A percentile compares a stretch with the other conserved stretches of the same genome.
phyloP scores from a whole-genome alignment of 2,329 filamentous ascomycete genomes.

The Paraconiothyrium sp. region DNA sequence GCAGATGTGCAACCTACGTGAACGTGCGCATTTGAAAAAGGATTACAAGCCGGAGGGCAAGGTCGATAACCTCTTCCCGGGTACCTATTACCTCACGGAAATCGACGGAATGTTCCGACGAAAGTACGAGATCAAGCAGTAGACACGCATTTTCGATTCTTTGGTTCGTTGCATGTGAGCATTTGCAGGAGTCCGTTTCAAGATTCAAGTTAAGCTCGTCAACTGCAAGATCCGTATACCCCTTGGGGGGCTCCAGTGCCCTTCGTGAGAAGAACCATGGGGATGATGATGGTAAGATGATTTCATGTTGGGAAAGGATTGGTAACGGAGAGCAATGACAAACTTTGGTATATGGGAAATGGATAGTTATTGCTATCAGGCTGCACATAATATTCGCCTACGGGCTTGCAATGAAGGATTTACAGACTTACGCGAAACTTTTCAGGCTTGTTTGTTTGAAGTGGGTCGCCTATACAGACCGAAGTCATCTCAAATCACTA shows the following conservation, averaged over 20 bases:
- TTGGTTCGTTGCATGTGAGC: slow-evolving; percentile 43
- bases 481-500: neutral
- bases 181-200: slow-evolving; percentile 47
- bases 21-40: slow-evolving; percentile 62
- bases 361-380: slow-evolving; percentile 2
- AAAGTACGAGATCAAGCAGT: slow-evolving; percentile 60
- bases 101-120: slow-evolving; percentile 63
- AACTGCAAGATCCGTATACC: slow-evolving; percentile 24
- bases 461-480: neutral
- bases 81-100: slow-evolving; percentile 62
- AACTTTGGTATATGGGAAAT: slow-evolving; percentile 6
- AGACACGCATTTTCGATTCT: slow-evolving; percentile 36
- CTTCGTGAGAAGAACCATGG: slow-evolving; percentile 1
- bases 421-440: neutral
- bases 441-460: neutral
- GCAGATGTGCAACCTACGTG: slow-evolving; percentile 62
- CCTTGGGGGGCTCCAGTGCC: slow-evolving; percentile 17
- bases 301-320: slow-evolving; percentile 1
- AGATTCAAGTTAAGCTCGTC: slow-evolving; percentile 40
- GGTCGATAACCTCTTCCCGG: slow-evolving; percentile 55
- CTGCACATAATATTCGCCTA: slow-evolving; percentile 13
- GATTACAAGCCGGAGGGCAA: slow-evolving; percentile 58
- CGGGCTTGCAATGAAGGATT: slow-evolving; percentile 9
- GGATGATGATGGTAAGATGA: slow-evolving; percentile 11
- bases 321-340: slow-evolving; percentile 9